These are phyloP conservation scores for Mariannaea sp. DNA, from an alignment of 2,329 filamentous ascomycete genomes.

Conservation along the genomic window DNA sequence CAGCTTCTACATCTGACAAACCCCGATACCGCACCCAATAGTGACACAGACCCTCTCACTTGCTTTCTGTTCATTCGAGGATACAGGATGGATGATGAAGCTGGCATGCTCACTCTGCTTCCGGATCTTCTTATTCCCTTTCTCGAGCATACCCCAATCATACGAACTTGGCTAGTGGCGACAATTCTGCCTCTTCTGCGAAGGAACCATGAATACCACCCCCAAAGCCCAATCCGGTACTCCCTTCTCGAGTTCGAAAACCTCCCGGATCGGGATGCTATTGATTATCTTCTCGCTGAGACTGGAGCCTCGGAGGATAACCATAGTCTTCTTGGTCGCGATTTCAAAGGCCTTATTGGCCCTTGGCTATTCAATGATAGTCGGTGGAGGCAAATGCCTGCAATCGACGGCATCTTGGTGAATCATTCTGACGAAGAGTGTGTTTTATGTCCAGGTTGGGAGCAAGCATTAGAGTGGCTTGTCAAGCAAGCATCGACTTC, in stretches of 20 bases:
- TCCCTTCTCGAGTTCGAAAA: conserved; percentile 68
- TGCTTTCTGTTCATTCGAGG: conserved; percentile 71
- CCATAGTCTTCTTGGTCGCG: conserved; percentile 57
- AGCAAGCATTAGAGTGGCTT: conserved; percentile 71
- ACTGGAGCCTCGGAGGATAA: conserved; percentile 52
- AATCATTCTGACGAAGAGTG: conserved; percentile 39
- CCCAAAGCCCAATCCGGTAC: conserved; percentile 51
- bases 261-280: conserved; percentile 62
- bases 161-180: conserved; percentile 72
- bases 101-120: conserved; percentile 71
- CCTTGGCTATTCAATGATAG: conserved; percentile 74
- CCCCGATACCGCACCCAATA: conserved; percentile 52
- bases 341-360: conserved; percentile 69
- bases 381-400: conserved; percentile 52
- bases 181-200: conserved; percentile 71
- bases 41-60: conserved; percentile 59
- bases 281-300: conserved; percentile 65
- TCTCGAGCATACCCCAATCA: conserved; percentile 61
- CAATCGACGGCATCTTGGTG: conserved; percentile 5
- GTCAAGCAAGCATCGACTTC: conserved; percentile 60
- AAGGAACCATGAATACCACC: conserved; percentile 72
- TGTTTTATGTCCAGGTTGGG: conserved; percentile 65
- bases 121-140: conserved; percentile 72
- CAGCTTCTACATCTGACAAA: conserved; percentile 62
- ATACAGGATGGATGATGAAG: conserved; percentile 71